These are phyloP conservation scores for Beauveria scarabaeidicola DNA, from an alignment of 2,329 filamentous ascomycete species.

Conservation along the genomic window DNA sequence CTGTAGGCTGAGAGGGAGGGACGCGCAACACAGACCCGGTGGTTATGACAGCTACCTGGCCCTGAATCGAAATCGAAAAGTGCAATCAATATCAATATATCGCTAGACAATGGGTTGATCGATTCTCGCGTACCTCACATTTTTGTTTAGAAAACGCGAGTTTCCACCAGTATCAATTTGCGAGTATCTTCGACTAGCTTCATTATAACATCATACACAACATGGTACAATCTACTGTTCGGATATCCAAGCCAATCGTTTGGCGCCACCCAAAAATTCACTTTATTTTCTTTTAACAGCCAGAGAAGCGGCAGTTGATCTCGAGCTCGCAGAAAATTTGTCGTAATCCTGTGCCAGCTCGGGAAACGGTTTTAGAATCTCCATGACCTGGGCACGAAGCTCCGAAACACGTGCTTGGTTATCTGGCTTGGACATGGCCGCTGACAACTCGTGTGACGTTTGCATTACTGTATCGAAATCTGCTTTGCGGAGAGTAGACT, in stretches of 20 bases:
- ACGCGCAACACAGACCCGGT: not conserved
- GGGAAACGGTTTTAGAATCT: conserved; percentile 20
- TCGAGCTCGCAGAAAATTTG: conserved; percentile 13
- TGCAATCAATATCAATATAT: too few species aligned
- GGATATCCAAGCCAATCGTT: not conserved
- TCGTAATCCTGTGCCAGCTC: conserved; percentile 22
- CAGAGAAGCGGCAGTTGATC: not conserved
- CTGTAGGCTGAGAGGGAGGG: too few species aligned
- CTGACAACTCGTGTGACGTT: conserved; percentile 13
- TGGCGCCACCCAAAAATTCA: not conserved
- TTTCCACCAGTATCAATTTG: not conserved
- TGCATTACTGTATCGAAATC: conserved; percentile 20
- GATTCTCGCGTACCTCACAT: too few species aligned
- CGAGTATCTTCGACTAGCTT: not conserved
- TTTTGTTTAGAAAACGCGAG: not conserved
- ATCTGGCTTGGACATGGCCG: conserved; percentile 13
- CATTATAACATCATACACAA: not conserved
- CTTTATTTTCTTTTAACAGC: not conserved
- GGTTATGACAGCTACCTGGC: too few species aligned
- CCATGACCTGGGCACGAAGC: conserved; percentile 16
- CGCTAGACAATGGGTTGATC: too few species aligned
- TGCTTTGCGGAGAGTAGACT: conserved; percentile 18
- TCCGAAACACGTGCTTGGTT: conserved; percentile 14
- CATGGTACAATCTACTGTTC: too few species aligned
- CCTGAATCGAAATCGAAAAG: too few species aligned